Evolutionary conservation across 257 asterid genomes (phyloP), one percentile per base, ranked within the genome.

Genomic region (Ligustrum vulgare): DNA sequence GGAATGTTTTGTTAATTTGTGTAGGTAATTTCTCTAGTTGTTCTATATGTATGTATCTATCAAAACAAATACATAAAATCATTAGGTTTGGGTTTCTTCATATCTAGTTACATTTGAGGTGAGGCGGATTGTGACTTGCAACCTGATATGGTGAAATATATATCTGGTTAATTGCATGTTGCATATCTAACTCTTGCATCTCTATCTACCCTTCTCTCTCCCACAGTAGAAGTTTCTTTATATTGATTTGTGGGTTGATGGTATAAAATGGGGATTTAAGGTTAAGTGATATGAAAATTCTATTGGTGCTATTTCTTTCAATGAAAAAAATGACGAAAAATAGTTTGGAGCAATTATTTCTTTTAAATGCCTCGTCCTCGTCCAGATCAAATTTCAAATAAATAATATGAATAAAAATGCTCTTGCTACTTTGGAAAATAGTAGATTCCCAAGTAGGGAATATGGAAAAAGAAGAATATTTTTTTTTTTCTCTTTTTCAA

Each of bases 61-160:
- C 45, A 12, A 45, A 43, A 78, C 58, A 51, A 51, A 51, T 6
- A 16, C 62, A n/a, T n/a, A n/a, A n/a, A n/a, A n/a, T n/a, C 62
- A 1, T 8, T 20, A 28, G 32, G 66, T 22, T 18, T 13, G 8
- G 8, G 20, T 18, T 58, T 51, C 62, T 51, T 51, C 9, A 22
- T 60, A 60, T 60, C 64, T 5, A 8, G 64, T n/a, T 56, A 1
- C 28, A 28, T 45, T 34, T 67, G 60, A 35, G 84, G 76, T 75
- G 91, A 87, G 69, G 69, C 86, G 69, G 87, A 77, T 51, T 79
- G 67, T 77, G 80, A 82, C 77, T 69, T 74, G 81, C 84, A 70
- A 77, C 82, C 84, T 80, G 77, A 85, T 84, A 88, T 70, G 93
- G 95, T 86, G 90, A 87, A 93, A 85, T 82, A 80, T 76, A 80